These are phyloP conservation scores for Coix lacrymajobi DNA, from an alignment of 176 grass and related monocot species.

Conservation along the genomic window DNA sequence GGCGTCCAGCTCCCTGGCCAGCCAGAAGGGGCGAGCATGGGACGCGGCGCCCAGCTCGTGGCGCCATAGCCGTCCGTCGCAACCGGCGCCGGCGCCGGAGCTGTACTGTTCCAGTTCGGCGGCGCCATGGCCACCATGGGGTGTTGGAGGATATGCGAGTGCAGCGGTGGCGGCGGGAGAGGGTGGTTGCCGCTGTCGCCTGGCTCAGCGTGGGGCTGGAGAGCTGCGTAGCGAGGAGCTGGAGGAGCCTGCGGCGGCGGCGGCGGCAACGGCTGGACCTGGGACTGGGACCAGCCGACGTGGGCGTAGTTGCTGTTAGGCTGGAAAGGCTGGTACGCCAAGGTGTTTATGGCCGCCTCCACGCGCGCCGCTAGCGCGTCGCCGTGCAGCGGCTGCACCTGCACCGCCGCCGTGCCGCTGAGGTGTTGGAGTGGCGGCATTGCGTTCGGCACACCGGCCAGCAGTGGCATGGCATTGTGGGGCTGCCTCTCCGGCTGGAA, in stretches of 20 bases:
- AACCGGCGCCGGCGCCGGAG: background rate
- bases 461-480: background rate
- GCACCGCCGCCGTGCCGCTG: background rate
- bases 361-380: background rate
- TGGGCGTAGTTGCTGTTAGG: background rate
- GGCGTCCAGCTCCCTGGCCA: background rate
- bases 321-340: background rate
- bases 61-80: background rate
- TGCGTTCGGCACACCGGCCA: background rate
- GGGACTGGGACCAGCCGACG: background rate
- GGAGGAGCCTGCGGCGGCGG: background rate
- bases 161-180: background rate
- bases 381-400: background rate
- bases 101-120: background rate
- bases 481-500: background rate
- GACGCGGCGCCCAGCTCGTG: background rate
- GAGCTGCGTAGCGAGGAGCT: background rate
- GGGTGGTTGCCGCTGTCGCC: background rate
- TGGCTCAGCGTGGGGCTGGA: background rate
- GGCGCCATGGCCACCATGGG: background rate
- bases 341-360: background rate
- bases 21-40: background rate
- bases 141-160: background rate
- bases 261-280: background rate
- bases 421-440: background rate